Conservation (phyloP, 2,329 filamentous ascomycete species). For the Colletotrichum eremochloae region DNA sequence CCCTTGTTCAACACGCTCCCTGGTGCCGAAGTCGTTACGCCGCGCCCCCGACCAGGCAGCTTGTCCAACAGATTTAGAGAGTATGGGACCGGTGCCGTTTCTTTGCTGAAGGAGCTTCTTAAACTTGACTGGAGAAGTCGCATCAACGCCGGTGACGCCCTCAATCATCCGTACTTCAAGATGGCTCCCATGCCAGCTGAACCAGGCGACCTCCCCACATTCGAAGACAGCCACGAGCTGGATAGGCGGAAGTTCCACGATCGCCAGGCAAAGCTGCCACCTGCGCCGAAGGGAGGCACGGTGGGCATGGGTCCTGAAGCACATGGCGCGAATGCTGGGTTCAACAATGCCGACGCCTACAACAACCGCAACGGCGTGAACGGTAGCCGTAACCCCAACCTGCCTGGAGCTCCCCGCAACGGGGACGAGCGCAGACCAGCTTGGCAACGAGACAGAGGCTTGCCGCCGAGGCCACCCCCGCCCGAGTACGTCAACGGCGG, state of each 20-base stretch:
- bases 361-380: slow-evolving; percentile 63
- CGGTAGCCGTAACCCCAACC: slow-evolving; percentile 58
- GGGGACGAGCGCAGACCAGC: slow-evolving; percentile 64
- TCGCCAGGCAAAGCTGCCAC: slow-evolving; percentile 85
- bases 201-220: slow-evolving; percentile 88
- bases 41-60: slow-evolving; percentile 73
- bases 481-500: slow-evolving; percentile 54
- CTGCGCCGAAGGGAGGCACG: slow-evolving; percentile 90
- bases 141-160: slow-evolving; percentile 92
- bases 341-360: slow-evolving; percentile 66
- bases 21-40: slow-evolving; percentile 80
- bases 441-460: slow-evolving; percentile 67
- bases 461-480: slow-evolving; percentile 66
- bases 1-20: slow-evolving; percentile 89
- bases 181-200: slow-evolving; percentile 81
- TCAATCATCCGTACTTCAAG: slow-evolving; percentile 93
- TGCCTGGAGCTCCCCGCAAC: slow-evolving; percentile 49
- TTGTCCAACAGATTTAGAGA: slow-evolving; percentile 82
- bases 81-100: slow-evolving; percentile 79
- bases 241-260: slow-evolving; percentile 92
- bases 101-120: slow-evolving; percentile 84
- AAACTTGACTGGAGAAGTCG: slow-evolving; percentile 90
- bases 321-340: slow-evolving; percentile 62
- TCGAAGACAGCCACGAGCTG: slow-evolving; percentile 97
- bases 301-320: slow-evolving; percentile 79